phyloP scores from a whole-genome alignment of 1,284 basidiomycete genomes.

The Apiotrichum mycotoxinovorans region DNA sequence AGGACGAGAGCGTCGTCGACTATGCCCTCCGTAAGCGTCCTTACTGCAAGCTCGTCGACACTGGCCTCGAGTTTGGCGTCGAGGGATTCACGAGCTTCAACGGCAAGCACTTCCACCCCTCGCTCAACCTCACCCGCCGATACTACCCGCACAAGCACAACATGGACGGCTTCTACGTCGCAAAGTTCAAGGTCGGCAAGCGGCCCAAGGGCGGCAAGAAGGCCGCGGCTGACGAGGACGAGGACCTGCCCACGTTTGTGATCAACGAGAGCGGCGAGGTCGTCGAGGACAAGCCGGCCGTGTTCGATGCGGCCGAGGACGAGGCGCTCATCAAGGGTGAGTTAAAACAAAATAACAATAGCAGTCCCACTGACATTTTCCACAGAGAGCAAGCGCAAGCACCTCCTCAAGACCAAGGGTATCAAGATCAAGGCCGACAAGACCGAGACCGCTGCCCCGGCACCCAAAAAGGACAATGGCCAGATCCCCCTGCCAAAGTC shows the following conservation, averaged over 20 bases:
- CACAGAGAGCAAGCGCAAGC: conserved; percentile 49
- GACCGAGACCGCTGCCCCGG: not conserved
- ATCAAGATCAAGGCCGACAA: conserved; percentile 48
- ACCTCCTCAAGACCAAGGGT: conserved; percentile 52
- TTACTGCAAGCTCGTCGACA: conserved; percentile 90
- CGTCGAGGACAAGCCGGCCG: conserved; percentile 18
- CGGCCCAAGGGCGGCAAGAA: conserved; percentile 57
- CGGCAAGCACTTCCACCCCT: conserved; percentile 81
- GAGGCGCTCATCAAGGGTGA: conserved; percentile 46
- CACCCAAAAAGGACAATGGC: conserved; percentile 2
- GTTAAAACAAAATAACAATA: conserved; percentile 12
- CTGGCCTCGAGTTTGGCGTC: conserved; percentile 87
- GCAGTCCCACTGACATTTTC: not conserved
- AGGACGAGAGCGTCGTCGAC: conserved; percentile 97
- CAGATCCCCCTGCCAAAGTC: conserved; percentile 33
- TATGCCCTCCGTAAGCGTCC: conserved; percentile 96
- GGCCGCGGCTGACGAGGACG: conserved; percentile 47
- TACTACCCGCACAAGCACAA: conserved; percentile 52
- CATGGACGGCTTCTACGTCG: conserved; percentile 98
- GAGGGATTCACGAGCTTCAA: conserved; percentile 87
- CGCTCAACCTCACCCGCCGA: conserved; percentile 75
- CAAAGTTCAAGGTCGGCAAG: conserved; percentile 92
- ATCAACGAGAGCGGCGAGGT: conserved; percentile 7
- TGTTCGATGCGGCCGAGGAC: conserved; percentile 50
- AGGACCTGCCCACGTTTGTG: conserved; percentile 28